phyloP scores from a whole-genome alignment of 1,139 yeast species.

The Wickerhamiella infanticola region DNA sequence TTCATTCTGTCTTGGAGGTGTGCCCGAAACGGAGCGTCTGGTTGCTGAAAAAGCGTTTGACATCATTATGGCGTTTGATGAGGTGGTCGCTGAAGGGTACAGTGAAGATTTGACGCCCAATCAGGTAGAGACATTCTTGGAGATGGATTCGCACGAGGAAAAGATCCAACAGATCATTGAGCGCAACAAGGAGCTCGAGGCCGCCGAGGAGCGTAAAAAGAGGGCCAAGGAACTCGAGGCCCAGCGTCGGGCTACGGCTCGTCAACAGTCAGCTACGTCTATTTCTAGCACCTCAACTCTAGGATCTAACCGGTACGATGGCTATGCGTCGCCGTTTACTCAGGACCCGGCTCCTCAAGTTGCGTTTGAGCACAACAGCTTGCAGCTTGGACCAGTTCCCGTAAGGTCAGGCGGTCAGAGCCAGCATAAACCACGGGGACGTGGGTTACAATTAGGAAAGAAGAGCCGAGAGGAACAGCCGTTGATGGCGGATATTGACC shows the following conservation, averaged over 20 bases:
- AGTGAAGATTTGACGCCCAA: constrained; percentile 70
- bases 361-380: neutral
- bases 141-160: constrained; percentile 98
- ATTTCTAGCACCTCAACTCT: neutral
- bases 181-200: constrained; percentile 91
- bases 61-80: constrained; percentile 84
- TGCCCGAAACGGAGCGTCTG: constrained; percentile 59
- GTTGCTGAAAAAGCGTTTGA: constrained; percentile 77
- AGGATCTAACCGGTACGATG: neutral
- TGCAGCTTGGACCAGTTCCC: neutral
- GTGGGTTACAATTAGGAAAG: constrained; percentile 1
- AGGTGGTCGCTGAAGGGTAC: constrained; percentile 77
- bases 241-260: constrained; percentile 33
- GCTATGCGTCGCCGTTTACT: neutral
- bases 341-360: neutral
- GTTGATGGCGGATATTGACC: constrained; percentile 6
- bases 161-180: constrained; percentile 96
- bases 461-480: neutral
- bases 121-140: constrained; percentile 80
- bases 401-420: neutral
- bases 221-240: constrained; percentile 83
- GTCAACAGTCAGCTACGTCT: neutral
- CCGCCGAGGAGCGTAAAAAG: constrained; percentile 91
- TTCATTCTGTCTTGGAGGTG: constrained; percentile 37
- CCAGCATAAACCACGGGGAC: constrained; percentile 1